A percentile compares a stretch with the other conserved stretches of the same genome.
These are phyloP conservation scores for Colletotrichum karsti DNA, from an alignment of 2,329 filamentous ascomycete genomes.

Conservation along the genomic window DNA sequence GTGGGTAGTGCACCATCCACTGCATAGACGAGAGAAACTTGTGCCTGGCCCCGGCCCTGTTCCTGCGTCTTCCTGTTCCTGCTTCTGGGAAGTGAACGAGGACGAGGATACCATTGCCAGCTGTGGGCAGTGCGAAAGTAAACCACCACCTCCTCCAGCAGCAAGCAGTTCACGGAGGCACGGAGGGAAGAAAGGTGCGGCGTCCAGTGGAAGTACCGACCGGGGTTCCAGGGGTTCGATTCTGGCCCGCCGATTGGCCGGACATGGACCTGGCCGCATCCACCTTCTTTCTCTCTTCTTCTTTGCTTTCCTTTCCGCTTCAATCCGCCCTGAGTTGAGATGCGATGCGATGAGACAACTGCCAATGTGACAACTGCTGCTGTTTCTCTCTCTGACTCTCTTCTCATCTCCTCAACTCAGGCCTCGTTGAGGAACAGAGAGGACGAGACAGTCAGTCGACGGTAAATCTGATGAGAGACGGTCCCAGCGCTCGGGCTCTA, in stretches of 20 bases:
- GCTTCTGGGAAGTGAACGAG: neutral
- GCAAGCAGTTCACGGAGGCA: neutral
- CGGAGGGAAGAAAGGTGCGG: neutral
- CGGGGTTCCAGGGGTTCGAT: slow-evolving; percentile 1
- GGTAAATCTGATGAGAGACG: neutral
- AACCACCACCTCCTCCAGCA: neutral
- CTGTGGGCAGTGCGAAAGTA: neutral
- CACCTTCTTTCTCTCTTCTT: neutral
- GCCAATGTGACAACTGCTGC: too few relatives aligned
- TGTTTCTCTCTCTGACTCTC: too few relatives aligned
- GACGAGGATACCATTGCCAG: neutral
- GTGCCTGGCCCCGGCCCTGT: neutral
- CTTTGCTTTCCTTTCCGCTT: neutral
- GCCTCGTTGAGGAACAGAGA: too few relatives aligned
- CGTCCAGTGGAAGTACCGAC: slow-evolving; percentile 20
- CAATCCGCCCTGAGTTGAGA: neutral
- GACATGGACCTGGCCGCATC: slow-evolving; percentile 6
- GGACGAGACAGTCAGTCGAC: too few relatives aligned
- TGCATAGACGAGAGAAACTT: neutral
- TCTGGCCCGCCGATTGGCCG: slow-evolving; percentile 25
- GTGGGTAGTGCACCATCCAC: neutral
- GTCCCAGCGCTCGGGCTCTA: slow-evolving; percentile 3
- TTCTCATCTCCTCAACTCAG: too few relatives aligned
- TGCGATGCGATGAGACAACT: too few relatives aligned
- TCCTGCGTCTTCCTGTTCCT: neutral